Evolutionary conservation across 2,329 filamentous ascomycete genomes (phyloP).

Genomic region (Blastomyces emzantsi): DNA sequence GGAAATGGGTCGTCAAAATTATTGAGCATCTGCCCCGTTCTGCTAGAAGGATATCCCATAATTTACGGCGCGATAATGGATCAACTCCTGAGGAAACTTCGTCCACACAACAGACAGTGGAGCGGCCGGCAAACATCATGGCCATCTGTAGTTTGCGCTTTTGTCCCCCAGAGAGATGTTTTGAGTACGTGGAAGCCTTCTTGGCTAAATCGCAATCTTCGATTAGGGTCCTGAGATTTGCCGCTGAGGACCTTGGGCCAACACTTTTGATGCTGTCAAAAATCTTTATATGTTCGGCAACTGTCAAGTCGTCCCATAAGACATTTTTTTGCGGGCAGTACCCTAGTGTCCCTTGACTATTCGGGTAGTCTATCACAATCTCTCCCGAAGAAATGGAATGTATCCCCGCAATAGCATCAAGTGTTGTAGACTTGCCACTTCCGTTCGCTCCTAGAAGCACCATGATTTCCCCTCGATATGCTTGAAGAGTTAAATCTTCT

Average conservation of each 20-base stretch:
- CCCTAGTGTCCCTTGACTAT: constrained; percentile 69
- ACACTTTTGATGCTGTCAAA: constrained; percentile 69
- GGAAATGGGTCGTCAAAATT: constrained; percentile 82
- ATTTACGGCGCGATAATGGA: constrained; percentile 74
- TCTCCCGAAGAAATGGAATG: constrained; percentile 65
- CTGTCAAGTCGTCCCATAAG: constrained; percentile 80
- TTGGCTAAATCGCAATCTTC: constrained; percentile 62
- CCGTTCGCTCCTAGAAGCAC: constrained; percentile 84
- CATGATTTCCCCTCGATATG: constrained; percentile 70
- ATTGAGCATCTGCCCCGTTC: constrained; percentile 76
- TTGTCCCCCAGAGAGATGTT: constrained; percentile 80
- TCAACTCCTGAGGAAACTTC: constrained; percentile 86
- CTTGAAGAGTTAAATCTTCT: constrained; percentile 60
- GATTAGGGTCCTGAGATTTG: constrained; percentile 57
- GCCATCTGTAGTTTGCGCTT: constrained; percentile 87
- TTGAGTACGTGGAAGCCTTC: constrained; percentile 63
- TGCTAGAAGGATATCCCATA: constrained; percentile 86
- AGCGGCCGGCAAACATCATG: constrained; percentile 91
- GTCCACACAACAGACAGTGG: constrained; percentile 79
- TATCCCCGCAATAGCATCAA: constrained; percentile 78
- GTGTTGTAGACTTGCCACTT: constrained; percentile 79
- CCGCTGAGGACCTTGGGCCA: constrained; percentile 48
- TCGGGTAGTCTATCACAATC: constrained; percentile 69
- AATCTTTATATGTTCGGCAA: constrained; percentile 72
- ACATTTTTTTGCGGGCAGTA: constrained; percentile 92